These are phyloP conservation scores for Fusarium incarnatum DNA, from an alignment of 2,329 filamentous ascomycete species.

Conservation along the genomic window DNA sequence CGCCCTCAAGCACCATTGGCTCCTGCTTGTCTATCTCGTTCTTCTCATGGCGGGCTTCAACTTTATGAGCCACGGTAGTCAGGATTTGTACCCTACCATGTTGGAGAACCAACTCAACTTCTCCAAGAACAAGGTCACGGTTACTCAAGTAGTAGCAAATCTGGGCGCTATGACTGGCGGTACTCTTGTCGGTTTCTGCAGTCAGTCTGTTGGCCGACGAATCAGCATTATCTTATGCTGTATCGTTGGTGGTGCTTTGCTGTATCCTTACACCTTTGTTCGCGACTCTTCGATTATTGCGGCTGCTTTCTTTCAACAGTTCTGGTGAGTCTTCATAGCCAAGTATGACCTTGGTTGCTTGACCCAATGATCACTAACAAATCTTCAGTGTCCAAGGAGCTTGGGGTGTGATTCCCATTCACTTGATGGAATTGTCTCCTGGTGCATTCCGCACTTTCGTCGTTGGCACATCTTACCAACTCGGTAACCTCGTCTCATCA, in stretches of 20 bases:
- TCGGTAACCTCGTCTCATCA: conserved; percentile 78
- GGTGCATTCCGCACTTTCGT: conserved; percentile 80
- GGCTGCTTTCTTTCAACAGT: conserved; percentile 86
- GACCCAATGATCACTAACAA: not conserved
- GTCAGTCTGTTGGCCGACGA: conserved; percentile 76
- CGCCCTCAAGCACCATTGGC: conserved; percentile 82
- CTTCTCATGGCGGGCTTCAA: conserved; percentile 92
- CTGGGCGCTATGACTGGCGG: conserved; percentile 77
- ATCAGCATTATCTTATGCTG: conserved; percentile 75
- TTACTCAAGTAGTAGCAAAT: conserved; percentile 79
- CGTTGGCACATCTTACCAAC: conserved; percentile 79
- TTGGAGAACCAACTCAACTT: conserved; percentile 67
- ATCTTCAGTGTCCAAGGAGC: conserved; percentile 74
- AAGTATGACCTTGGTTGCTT: not conserved
- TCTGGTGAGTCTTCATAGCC: conserved; percentile 48
- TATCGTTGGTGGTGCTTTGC: conserved; percentile 75
- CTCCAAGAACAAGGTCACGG: conserved; percentile 67
- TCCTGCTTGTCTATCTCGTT: conserved; percentile 83
- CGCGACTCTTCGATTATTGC: conserved; percentile 74
- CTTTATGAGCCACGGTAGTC: conserved; percentile 85
- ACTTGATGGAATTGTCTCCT: conserved; percentile 81
- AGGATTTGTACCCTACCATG: conserved; percentile 73
- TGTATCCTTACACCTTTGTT: conserved; percentile 86
- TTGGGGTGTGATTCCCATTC: conserved; percentile 81
- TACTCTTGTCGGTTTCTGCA: conserved; percentile 73